A percentile compares a stretch with the other conserved stretches of the same genome.
phyloP scores from a whole-genome alignment of 1,284 basidiomycete species.

The Mycosarcoma maydis region DNA sequence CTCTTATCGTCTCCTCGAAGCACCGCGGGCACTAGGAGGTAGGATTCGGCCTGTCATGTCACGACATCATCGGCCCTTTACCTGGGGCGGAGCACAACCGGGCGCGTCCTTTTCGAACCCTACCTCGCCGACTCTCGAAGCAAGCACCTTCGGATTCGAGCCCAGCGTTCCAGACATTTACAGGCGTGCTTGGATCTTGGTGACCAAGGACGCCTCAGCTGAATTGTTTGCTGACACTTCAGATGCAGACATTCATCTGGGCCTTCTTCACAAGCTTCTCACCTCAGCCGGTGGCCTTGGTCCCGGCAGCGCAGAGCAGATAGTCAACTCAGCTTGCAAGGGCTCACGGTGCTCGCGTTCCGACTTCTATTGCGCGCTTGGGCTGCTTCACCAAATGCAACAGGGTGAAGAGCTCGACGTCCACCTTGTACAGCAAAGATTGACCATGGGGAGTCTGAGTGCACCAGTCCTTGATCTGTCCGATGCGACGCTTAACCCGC shows the following conservation, averaged over 20 bases:
- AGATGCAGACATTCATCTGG: constrained; percentile 27
- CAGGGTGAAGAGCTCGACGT: constrained; percentile 27
- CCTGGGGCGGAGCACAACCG: constrained; percentile 35
- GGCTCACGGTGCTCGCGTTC: constrained; percentile 30
- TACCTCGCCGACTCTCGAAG: constrained; percentile 19
- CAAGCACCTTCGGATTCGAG: constrained; percentile 27
- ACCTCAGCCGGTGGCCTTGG: constrained; percentile 26
- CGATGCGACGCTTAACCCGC: neutral
- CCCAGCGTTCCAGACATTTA: constrained; percentile 30
- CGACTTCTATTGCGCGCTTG: constrained; percentile 38
- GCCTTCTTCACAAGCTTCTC: constrained; percentile 30
- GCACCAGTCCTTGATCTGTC: constrained; percentile 17
- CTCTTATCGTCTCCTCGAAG: too few species aligned
- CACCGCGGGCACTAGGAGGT: neutral
- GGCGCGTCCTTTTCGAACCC: constrained; percentile 27
- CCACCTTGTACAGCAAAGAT: neutral
- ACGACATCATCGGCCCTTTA: constrained; percentile 30
- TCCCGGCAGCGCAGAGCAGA: constrained; percentile 17
- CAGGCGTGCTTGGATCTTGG: constrained; percentile 13
- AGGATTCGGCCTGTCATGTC: constrained; percentile 12
- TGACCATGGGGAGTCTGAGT: constrained; percentile 11
- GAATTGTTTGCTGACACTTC: constrained; percentile 7
- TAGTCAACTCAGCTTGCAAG: constrained; percentile 38
- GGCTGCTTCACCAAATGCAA: constrained; percentile 27
- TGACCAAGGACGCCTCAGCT: neutral